Percentiles rank a stretch among this genome's conserved stretches.
These are phyloP conservation scores for Debaryomyces coudertii DNA, from an alignment of 1,139 yeast species.

Conservation along the genomic window DNA sequence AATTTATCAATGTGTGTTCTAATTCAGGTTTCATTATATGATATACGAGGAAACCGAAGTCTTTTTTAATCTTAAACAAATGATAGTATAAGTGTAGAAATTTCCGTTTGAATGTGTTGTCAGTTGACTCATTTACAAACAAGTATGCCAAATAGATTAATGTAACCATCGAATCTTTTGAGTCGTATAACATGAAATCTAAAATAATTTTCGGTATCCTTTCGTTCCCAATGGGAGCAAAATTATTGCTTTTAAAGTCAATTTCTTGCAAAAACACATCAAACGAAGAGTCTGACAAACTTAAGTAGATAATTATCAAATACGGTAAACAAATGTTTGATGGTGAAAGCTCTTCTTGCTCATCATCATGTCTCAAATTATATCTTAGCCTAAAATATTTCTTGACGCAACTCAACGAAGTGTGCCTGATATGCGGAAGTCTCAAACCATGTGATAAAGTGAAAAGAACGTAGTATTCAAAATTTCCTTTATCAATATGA, in stretches of 20 bases:
- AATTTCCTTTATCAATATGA: slow-evolving; percentile 46
- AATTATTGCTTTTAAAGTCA: slow-evolving; percentile 36
- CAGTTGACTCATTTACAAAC: slow-evolving; percentile 51
- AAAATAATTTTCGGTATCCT: slow-evolving; percentile 52
- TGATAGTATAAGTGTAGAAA: slow-evolving; percentile 55
- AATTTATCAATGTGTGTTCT: slow-evolving; percentile 38
- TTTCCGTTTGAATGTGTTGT: slow-evolving; percentile 49
- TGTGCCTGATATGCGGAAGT: slow-evolving; percentile 60
- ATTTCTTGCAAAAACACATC: slow-evolving; percentile 47
- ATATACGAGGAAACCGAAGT: slow-evolving; percentile 48
- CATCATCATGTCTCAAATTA: slow-evolving; percentile 9
- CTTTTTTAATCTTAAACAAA: slow-evolving; percentile 39
- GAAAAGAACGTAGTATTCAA: slow-evolving; percentile 58
- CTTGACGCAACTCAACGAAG: slow-evolving; percentile 56
- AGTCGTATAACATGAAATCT: slow-evolving; percentile 50
- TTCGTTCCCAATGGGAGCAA: slow-evolving; percentile 31
- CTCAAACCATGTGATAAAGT: slow-evolving; percentile 65
- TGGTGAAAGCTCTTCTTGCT: slow-evolving; percentile 12
- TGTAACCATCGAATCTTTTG: slow-evolving; percentile 47
- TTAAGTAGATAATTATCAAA: slow-evolving; percentile 58
- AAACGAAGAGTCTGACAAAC: slow-evolving; percentile 53
- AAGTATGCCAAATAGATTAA: slow-evolving; percentile 57
- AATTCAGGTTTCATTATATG: slow-evolving; percentile 45
- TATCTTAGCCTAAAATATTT: slow-evolving; percentile 53
- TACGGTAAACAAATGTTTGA: slow-evolving; percentile 39